These are phyloP conservation scores for Helianthus annuus DNA, from an alignment of 129 eudicot species.

Conservation along the genomic window HanXRQr2.0-SUNRISE NC_035448.2:18032037-18032536, in stretches of 20 bases:
- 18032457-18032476: too few species aligned
- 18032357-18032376: conserved; percentile 65
- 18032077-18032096: conserved; percentile 60
- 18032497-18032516: too few species aligned
- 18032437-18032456: conserved; percentile 40
- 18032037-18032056: conserved; percentile 40
- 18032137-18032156: conserved; percentile 30
- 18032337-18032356: conserved; percentile 44
- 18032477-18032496: too few species aligned
- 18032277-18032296: conserved; percentile 14
- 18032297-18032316: not conserved
- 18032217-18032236: conserved; percentile 12
- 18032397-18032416: conserved; percentile 52
- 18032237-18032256: conserved; percentile 25
- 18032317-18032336: conserved; percentile 28
- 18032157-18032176: conserved; percentile 6
- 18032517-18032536: too few species aligned
- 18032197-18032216: conserved; percentile 4
- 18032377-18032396: conserved; percentile 41
- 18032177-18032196: conserved; percentile 19
- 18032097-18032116: conserved; percentile 56
- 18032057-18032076: conserved; percentile 77
- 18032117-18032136: conserved; percentile 28
- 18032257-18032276: conserved; percentile 6
- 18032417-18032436: conserved; percentile 60